Evolutionary conservation across 73 alveolate species (phyloP), one percentile per base, ranked within the genome.

Genomic region (Tetrahymena thermophila): DNA sequence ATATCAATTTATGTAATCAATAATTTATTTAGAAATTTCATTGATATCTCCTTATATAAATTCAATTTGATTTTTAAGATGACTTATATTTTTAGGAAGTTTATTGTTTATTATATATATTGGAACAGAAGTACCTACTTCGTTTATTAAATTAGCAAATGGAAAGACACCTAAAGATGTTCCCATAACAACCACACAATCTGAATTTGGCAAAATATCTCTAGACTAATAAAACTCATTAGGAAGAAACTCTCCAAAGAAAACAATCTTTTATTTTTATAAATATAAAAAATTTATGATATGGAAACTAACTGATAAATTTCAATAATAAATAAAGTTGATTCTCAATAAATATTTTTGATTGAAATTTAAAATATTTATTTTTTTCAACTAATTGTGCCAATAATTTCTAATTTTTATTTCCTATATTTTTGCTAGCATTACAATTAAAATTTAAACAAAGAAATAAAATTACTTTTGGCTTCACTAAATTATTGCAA

Each of bases 171-270:
- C 89, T 42, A 97, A 84, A 28, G 97, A 94, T 7, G 98, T 97
- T 34, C 98, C 98, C 96, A 97, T 96, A 84, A 97, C 96, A 34
- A 97, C 44, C 43, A 96, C 96, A 35, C 96, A 94, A 44, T 97
- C 98, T 10, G 97, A 71, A 9, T 34, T 10, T 71, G 38, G 34
- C 85, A 97, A 35, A 25, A 56, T 94, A n/a, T 37, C 94, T 0
- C 34, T 25, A 23, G 85, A 85, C 43, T 44, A 35, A 38, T 84
- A 83, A 83, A 96, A 97, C 6, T 96, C 89, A 25, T 84, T 43
- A 1, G 98, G 98, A 35, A 97, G 94, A 56, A 58, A 35, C 42
- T 97, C 98, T 34, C 98, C 98, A 94, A 97, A 97, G 43, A 97
- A 97, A n/a, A 97, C 98, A 25, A 97, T 94, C 89, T 97, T 96